These are phyloP conservation scores for Pyropia yezoensis DNA, from an alignment of 23 red algal genomes.

Conservation along the genomic window DNA sequence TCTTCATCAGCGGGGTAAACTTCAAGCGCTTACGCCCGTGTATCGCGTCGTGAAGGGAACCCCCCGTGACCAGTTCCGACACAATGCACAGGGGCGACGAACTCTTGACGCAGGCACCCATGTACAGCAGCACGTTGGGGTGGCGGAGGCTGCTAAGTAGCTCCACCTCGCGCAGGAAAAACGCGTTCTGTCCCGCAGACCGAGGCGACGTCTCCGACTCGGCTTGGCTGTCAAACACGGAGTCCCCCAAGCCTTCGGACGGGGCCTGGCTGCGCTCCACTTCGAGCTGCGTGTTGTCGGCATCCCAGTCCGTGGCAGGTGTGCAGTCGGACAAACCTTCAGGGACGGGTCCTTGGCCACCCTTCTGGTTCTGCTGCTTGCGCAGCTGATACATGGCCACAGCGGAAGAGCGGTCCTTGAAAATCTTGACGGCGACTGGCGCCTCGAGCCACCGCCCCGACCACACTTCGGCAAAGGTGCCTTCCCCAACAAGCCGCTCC, in stretches of 20 bases:
- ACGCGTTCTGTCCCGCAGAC: conserved; percentile 31
- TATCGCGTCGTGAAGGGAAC: conserved; percentile 71
- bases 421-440: conserved; percentile 96
- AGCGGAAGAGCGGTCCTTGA: conserved; percentile 21
- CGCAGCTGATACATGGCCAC: too few species aligned
- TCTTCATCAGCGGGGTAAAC: conserved; percentile 28
- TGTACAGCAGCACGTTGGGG: conserved; percentile 96
- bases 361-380: too few species aligned
- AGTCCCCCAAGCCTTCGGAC: conserved; percentile 14
- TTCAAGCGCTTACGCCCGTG: conserved; percentile 20
- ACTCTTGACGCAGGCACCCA: conserved; percentile 80
- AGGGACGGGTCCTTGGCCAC: too few species aligned
- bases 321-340: too few species aligned
- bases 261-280: conserved; percentile 39
- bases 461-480: conserved; percentile 98
- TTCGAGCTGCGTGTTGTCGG: too few species aligned
- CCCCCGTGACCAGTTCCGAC: conserved; percentile 79
- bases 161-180: conserved; percentile 82
- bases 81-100: conserved; percentile 92
- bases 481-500: too few species aligned
- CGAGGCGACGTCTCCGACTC: conserved; percentile 1
- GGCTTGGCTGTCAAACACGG: conserved; percentile 1
- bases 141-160: conserved; percentile 84
- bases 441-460: conserved; percentile 85
- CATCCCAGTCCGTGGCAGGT: too few species aligned